A percentile compares a stretch with the other conserved stretches of the same genome.
Conservation (phyloP, 2,329 filamentous ascomycete genomes). For the Colletotrichum incanum region DNA sequence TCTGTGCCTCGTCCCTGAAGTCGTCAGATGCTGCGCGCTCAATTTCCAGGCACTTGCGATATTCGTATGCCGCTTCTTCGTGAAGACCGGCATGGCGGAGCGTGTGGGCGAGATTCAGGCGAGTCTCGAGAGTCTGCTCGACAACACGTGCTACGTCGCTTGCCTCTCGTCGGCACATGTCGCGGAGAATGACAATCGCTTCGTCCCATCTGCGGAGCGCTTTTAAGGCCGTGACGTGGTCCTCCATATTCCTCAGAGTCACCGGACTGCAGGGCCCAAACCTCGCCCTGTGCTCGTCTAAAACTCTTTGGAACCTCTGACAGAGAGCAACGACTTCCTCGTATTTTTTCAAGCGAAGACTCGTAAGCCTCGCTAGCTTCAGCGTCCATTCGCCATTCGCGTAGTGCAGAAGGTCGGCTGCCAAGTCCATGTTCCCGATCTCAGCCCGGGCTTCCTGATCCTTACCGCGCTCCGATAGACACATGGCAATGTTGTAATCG, state of each 20-base stretch:
- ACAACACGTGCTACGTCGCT: conserved; percentile 33
- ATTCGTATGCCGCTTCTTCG: conserved; percentile 43
- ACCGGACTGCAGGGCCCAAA: conserved; percentile 38
- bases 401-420: conserved; percentile 44
- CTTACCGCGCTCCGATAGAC: conserved; percentile 43
- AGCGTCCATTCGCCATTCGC: conserved; percentile 45
- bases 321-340: conserved; percentile 42
- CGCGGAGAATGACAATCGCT: conserved; percentile 38
- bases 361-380: conserved; percentile 43
- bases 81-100: conserved; percentile 31
- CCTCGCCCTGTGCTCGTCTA: conserved; percentile 39
- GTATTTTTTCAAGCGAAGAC: conserved; percentile 38
- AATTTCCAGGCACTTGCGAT: conserved; percentile 44
- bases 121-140: conserved; percentile 39
- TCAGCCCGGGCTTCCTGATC: conserved; percentile 37
- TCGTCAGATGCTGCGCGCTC: conserved; percentile 35
- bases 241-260: conserved; percentile 41
- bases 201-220: conserved; percentile 38
- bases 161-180: conserved; percentile 41
- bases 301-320: conserved; percentile 35
- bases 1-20: conserved; percentile 35
- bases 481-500: conserved; percentile 45
- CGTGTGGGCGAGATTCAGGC: conserved; percentile 40
- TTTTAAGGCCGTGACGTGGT: conserved; percentile 40
- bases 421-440: conserved; percentile 41